These are phyloP conservation scores for Venturia effusa DNA, from an alignment of 2,329 filamentous ascomycete species.

Conservation along the genomic window DNA sequence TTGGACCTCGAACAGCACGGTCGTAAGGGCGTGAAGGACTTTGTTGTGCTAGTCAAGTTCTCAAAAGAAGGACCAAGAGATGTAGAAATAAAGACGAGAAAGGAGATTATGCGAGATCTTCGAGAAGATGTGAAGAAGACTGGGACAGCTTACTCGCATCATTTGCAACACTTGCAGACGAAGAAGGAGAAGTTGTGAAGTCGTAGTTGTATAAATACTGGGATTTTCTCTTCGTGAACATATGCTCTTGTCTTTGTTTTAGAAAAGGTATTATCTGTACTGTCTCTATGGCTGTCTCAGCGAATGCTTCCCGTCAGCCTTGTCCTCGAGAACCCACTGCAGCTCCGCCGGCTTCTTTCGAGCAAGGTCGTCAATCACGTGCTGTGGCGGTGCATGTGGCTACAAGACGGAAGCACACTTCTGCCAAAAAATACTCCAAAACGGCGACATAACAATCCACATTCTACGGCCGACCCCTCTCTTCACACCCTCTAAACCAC, in stretches of 20 bases:
- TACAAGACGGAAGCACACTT: neutral
- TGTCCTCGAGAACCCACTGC: no score
- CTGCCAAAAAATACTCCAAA: neutral
- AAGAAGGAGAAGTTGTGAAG: conserved; percentile 1
- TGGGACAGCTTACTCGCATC: conserved; percentile 2
- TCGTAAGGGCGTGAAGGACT: conserved; percentile 41
- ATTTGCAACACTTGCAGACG: conserved; percentile 7
- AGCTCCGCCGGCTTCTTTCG: no score
- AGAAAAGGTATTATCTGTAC: no score
- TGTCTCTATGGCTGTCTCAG: no score
- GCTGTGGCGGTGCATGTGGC: neutral
- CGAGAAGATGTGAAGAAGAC: conserved; percentile 1
- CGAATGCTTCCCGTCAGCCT: no score
- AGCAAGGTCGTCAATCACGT: no score
- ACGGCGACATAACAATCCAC: neutral
- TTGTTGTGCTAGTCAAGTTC: conserved; percentile 47
- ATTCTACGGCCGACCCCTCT: neutral
- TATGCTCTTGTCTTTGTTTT: no score
- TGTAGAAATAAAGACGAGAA: conserved; percentile 37
- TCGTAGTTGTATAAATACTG: neutral
- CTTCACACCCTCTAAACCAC: neutral
- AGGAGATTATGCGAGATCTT: conserved; percentile 18
- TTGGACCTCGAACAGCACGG: conserved; percentile 40
- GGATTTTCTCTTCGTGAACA: neutral
- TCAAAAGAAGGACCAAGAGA: conserved; percentile 45